A percentile compares a stretch with the other conserved stretches of the same genome.
These are phyloP conservation scores for Pythium rhizo-oryzae DNA, from an alignment of 352 stramenopile genomes.

Conservation along the genomic window DNA sequence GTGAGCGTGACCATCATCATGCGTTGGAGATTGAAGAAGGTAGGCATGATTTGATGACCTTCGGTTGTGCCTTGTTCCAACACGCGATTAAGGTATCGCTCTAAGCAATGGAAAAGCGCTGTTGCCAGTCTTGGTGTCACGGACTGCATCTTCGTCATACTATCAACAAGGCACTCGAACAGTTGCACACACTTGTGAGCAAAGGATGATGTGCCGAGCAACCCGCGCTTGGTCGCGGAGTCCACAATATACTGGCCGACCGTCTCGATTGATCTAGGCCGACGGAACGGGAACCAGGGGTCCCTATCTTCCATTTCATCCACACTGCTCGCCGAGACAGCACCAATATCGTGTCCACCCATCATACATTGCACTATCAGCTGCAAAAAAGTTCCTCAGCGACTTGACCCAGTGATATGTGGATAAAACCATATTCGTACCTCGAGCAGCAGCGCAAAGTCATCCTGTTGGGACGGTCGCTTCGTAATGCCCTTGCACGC, in stretches of 20 bases:
- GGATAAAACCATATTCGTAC: background rate
- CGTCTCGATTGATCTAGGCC: slow-evolving; percentile 14
- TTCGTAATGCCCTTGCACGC: background rate
- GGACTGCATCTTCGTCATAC: background rate
- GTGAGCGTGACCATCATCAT: background rate
- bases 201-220: background rate
- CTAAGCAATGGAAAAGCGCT: background rate
- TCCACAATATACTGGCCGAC: slow-evolving; percentile 33
- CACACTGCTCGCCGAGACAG: background rate
- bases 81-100: background rate
- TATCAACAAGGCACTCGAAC: slow-evolving; percentile 6
- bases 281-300: slow-evolving; percentile 60
- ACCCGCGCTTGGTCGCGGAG: slow-evolving; percentile 10
- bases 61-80: background rate
- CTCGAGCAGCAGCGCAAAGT: background rate
- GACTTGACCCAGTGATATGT: background rate
- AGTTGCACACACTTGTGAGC: background rate
- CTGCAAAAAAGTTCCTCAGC: background rate
- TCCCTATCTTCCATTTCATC: slow-evolving; percentile 22
- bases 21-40: background rate
- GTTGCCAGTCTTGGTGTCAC: background rate
- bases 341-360: background rate
- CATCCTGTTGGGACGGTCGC: background rate
- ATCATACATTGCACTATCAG: background rate
- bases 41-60: background rate